Evolutionary conservation across 2,329 filamentous ascomycete species (phyloP).

Genomic region (Aureobasidium lini): DNA sequence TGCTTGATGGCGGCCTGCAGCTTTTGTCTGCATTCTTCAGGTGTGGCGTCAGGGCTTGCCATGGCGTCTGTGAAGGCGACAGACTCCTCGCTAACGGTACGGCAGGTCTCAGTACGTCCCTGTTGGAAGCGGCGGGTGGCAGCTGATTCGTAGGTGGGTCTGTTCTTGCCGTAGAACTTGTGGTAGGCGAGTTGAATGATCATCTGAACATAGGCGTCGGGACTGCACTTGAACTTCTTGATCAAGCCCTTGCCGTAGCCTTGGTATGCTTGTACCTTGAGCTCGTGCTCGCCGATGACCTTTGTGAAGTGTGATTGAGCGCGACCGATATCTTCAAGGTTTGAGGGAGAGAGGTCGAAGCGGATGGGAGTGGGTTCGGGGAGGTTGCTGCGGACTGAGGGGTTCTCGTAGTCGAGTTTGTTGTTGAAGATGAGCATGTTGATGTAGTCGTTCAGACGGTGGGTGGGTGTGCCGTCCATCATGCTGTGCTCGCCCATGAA

Average conservation of each 20-base stretch:
- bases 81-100: slow-evolving; percentile 82
- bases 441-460: slow-evolving; percentile 91
- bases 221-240: slow-evolving; percentile 98
- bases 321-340: slow-evolving; percentile 69
- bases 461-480: slow-evolving; percentile 99
- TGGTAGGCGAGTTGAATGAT: slow-evolving; percentile 95
- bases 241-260: slow-evolving; percentile 97
- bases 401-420: slow-evolving; percentile 81
- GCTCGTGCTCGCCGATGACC: slow-evolving; percentile 80
- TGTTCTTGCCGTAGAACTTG: slow-evolving; percentile 98
- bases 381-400: slow-evolving; percentile 70
- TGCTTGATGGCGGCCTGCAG: slow-evolving; percentile 76
- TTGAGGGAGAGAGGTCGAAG: slow-evolving; percentile 69
- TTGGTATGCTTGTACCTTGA: slow-evolving; percentile 91
- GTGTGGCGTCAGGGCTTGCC: slow-evolving; percentile 57
- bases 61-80: slow-evolving; percentile 87
- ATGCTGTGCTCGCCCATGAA: slow-evolving; percentile 99
- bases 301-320: slow-evolving; percentile 71
- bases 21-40: slow-evolving; percentile 60
- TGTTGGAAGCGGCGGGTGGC: slow-evolving; percentile 92
- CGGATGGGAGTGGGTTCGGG: slow-evolving; percentile 70
- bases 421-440: slow-evolving; percentile 89
- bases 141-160: slow-evolving; percentile 95
- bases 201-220: slow-evolving; percentile 97
- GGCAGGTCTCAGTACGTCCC: slow-evolving; percentile 92